These are phyloP conservation scores for Talaromyces piceae DNA, from an alignment of 2,329 filamentous ascomycete species.

Conservation along the genomic window DNA sequence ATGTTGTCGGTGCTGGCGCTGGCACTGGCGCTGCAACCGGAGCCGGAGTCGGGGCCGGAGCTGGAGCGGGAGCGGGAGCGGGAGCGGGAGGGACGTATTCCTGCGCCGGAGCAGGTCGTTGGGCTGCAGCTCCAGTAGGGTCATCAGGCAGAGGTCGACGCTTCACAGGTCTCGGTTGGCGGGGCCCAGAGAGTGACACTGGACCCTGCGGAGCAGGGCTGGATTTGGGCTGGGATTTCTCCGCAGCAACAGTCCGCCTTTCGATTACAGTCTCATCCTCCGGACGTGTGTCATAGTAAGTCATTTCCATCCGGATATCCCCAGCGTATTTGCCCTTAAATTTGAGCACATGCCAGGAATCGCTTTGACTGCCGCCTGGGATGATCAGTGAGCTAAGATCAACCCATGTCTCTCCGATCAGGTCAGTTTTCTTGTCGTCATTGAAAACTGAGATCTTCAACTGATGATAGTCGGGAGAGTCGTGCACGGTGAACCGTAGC, in stretches of 20 bases:
- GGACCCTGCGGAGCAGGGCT: constrained; percentile 14
- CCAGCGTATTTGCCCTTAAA: constrained; percentile 94
- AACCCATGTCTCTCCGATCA: constrained; percentile 92
- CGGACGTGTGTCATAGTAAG: constrained; percentile 84
- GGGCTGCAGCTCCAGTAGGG: constrained; percentile 50
- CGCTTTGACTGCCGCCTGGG: constrained; percentile 82
- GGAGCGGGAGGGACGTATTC: constrained; percentile 26
- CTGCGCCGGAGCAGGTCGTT: constrained; percentile 38
- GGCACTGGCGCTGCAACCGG: constrained; percentile 19
- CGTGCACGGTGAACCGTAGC: constrained; percentile 89
- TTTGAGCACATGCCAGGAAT: constrained; percentile 81
- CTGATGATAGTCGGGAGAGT: constrained; percentile 92
- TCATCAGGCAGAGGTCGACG: constrained; percentile 76
- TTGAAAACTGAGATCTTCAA: constrained; percentile 96
- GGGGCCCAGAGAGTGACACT: constrained; percentile 36
- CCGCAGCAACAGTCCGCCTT: constrained; percentile 43
- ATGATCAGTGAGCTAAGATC: constrained; percentile 74
- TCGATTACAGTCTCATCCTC: constrained; percentile 63
- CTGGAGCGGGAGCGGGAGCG: constrained; percentile 21
- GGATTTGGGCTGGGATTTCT: constrained; percentile 27
- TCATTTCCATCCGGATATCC: constrained; percentile 89
- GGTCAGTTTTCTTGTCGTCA: constrained; percentile 93
- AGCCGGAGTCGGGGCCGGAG: constrained; percentile 28
- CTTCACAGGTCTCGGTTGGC: constrained; percentile 60
- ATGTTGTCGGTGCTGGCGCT: constrained; percentile 15